A percentile compares a stretch with the other conserved stretches of the same genome.
Evolutionary conservation across 352 stramenopile genomes (phyloP).

Genomic region (Globisporangium parvum): DNA sequence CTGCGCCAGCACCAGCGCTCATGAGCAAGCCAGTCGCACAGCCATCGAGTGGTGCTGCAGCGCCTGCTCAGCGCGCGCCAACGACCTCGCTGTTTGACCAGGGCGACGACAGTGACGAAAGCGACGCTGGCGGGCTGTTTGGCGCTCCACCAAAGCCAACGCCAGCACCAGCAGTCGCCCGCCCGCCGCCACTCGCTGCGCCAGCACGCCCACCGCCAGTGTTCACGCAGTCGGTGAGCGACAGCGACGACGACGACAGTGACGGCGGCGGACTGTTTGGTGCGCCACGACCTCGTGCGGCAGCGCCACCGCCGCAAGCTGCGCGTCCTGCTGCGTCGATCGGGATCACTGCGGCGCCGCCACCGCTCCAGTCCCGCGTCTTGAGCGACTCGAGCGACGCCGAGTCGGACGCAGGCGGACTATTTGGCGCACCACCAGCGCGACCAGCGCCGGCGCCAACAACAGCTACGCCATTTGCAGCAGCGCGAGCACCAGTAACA

Average conservation of each 20-base stretch:
- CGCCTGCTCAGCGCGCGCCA: conserved; percentile 11
- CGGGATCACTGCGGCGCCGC: conserved; percentile 2
- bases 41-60: conserved; percentile 5
- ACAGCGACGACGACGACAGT: conserved; percentile 34
- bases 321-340: conserved; percentile 8
- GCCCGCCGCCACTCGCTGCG: background rate
- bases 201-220: conserved; percentile 18
- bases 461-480: conserved; percentile 5
- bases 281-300: conserved; percentile 13
- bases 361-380: conserved; percentile 20
- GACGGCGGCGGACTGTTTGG: conserved; percentile 41
- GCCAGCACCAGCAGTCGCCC: background rate
- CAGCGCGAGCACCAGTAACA: conserved; percentile 2
- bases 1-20: background rate
- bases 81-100: conserved; percentile 55
- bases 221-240: conserved; percentile 17
- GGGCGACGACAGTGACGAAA: conserved; percentile 23
- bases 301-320: conserved; percentile 1
- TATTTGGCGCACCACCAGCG: conserved; percentile 44
- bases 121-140: conserved; percentile 30
- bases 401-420: conserved; percentile 45
- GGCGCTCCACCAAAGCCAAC: conserved; percentile 6
- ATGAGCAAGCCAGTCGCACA: conserved; percentile 3
- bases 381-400: conserved; percentile 51
- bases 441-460: conserved; percentile 7